phyloP scores from a whole-genome alignment of 768 basidiomycete species.

The Mycena floridula region DNA sequence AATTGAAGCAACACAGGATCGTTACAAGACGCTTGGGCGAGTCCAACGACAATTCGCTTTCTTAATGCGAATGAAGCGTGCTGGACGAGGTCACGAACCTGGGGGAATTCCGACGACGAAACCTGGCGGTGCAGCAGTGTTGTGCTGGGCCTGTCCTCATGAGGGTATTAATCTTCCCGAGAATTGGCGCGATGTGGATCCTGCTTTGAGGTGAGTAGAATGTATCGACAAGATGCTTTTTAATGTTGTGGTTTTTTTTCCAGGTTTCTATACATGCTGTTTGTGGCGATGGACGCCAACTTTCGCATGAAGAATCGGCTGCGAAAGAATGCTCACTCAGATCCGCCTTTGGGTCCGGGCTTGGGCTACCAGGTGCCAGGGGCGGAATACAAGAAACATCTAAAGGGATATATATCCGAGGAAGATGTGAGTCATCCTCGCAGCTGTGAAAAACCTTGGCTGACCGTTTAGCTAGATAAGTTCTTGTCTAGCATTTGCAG shows the following conservation, averaged over 20 bases:
- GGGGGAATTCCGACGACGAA: not conserved
- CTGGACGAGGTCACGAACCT: constrained; percentile 3
- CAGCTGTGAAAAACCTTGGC: not conserved
- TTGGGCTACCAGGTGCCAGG: constrained; percentile 6
- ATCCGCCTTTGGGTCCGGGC: not conserved
- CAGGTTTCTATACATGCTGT: constrained; percentile 4
- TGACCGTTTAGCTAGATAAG: constrained; percentile 7
- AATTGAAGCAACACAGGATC: constrained; percentile 8
- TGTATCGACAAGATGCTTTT: not conserved
- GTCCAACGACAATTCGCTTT: constrained; percentile 6
- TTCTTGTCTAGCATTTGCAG: constrained; percentile 10
- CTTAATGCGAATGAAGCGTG: constrained; percentile 1
- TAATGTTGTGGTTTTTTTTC: not conserved
- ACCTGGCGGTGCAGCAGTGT: constrained; percentile 1
- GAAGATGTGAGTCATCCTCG: constrained; percentile 5
- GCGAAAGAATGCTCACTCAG: not conserved
- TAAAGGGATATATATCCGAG: constrained; percentile 4
- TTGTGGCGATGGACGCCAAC: not conserved
- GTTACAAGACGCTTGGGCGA: constrained; percentile 5
- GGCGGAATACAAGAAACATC: constrained; percentile 5
- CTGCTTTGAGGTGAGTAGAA: not conserved
- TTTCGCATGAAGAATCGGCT: constrained; percentile 1
- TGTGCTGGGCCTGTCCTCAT: constrained; percentile 1
- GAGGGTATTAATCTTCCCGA: constrained; percentile 6
- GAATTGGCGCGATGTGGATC: constrained; percentile 4